Evolutionary conservation across 495 filamentous ascomycete genomes (phyloP), one percentile per base, ranked within the genome.

Genomic region (Aspergillus sclerotioniger): DNA sequence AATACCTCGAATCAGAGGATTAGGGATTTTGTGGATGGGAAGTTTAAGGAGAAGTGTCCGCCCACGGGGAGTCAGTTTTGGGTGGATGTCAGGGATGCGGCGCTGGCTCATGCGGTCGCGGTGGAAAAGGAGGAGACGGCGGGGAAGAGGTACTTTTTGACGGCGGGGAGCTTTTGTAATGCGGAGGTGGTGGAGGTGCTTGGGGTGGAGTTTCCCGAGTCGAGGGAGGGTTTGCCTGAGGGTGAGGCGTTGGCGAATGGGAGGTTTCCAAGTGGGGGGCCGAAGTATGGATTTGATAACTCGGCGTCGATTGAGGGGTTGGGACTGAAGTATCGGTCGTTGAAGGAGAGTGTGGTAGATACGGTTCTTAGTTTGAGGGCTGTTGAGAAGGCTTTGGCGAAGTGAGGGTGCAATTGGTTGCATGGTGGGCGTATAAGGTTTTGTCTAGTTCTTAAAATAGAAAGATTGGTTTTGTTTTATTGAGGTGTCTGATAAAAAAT

Each of bases 61-160:
- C 68, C 76, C 0, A 81, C 75, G 10, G 74, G 76, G 5, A 61
- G 73, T n/a, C 75, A 73, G 58, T 62, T 80, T 15, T 86, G 73
- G 68, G 76, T 80, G 47, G 83, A 86, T 60, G 83, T 86, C 0
- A 72, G 83, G 3, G 83, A 89, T 60, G 62, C 84, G 12, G 86
- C 84, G 0, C 63, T 76, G 15, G 82, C 82, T 0, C 87, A 90
- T 63, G 76, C 87, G 1, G 72, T 80, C 8, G 84, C 85, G 0
- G 78, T 84, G 16, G 84, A 87, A 58, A 68, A 76, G 13, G 68
- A 71, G 0, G 81, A 79, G 37, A 84, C 84, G 1, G 80, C 72
- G 0, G 77, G 78, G 35, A 83, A 88, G 67, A 75, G 86, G 32
- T 88, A 85, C 70, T 83, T 90, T 71, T 60, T 80, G 19, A 72